Percentiles rank a stretch among this genome's conserved stretches.
Evolutionary conservation across 2,329 filamentous ascomycete species (phyloP).

Genomic region (Fusarium floridanum): DNA sequence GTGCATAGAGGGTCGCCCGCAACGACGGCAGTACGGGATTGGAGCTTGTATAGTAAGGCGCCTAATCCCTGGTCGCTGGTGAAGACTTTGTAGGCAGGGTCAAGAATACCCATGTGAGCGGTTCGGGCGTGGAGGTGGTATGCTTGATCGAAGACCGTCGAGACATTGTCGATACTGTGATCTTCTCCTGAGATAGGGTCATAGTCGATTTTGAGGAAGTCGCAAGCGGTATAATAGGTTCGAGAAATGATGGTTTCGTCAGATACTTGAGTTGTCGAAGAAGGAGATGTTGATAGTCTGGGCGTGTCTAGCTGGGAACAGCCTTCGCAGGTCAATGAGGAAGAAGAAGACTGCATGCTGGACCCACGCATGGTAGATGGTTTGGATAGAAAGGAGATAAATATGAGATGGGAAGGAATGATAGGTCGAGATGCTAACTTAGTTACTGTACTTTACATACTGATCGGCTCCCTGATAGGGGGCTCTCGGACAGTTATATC

Average conservation of each 20-base stretch:
- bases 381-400: background rate
- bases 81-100: constrained; percentile 13
- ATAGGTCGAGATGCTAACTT: background rate
- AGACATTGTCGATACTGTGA: background rate
- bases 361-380: background rate
- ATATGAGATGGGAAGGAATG: background rate
- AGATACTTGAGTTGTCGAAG: background rate
- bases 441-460: background rate
- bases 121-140: constrained; percentile 13
- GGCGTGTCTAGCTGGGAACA: background rate
- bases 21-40: background rate
- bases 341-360: background rate
- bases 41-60: constrained; percentile 5
- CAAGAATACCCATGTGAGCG: constrained; percentile 25
- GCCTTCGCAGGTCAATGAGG: background rate
- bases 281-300: constrained; percentile 3
- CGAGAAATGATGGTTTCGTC: background rate
- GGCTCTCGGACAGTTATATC: background rate
- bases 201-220: background rate
- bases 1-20: constrained; percentile 14
- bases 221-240: background rate
- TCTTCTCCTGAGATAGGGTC: background rate
- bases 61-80: constrained; percentile 3
- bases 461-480: background rate
- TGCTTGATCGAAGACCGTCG: background rate